phyloP scores from a whole-genome alignment of 768 basidiomycete species.

The Trametes cingulata region DNA sequence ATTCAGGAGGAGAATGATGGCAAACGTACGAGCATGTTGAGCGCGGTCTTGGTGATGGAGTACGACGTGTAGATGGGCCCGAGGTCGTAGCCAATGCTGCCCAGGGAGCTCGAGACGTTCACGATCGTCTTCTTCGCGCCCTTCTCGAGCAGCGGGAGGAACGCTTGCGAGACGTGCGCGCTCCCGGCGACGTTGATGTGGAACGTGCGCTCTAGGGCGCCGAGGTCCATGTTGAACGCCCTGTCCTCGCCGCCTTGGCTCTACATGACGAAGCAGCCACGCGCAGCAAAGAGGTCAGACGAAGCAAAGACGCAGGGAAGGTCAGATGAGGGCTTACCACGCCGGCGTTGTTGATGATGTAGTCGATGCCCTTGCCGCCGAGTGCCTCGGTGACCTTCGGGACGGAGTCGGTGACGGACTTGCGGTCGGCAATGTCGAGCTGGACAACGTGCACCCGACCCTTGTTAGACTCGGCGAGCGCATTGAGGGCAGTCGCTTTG shows the following conservation, averaged over 20 bases:
- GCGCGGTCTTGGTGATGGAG: constrained; percentile 36
- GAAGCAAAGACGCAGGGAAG: too few relatives aligned
- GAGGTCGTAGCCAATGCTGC: constrained; percentile 27
- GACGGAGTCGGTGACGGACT: constrained; percentile 29
- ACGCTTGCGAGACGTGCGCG: constrained; percentile 33
- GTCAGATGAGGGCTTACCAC: too few relatives aligned
- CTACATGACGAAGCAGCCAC: too few relatives aligned
- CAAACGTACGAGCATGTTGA: constrained; percentile 42
- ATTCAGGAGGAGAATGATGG: too few relatives aligned
- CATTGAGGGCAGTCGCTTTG: constrained; percentile 24
- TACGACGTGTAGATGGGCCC: constrained; percentile 32
- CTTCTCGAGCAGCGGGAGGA: constrained; percentile 35
- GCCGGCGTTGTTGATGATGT: constrained; percentile 41
- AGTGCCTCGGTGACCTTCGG: constrained; percentile 28
- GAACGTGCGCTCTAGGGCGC: constrained; percentile 28
- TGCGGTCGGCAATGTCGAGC: constrained; percentile 32
- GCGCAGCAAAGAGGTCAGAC: too few relatives aligned
- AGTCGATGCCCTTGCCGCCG: constrained; percentile 36
- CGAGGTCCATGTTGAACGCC: constrained; percentile 29
- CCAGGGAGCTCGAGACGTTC: constrained; percentile 35
- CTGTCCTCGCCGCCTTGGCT: constrained; percentile 20
- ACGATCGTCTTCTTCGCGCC: constrained; percentile 34
- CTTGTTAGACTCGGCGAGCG: constrained; percentile 22
- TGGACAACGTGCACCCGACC: constrained; percentile 36
- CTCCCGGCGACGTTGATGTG: constrained; percentile 38